phyloP scores from a whole-genome alignment of 2,329 filamentous ascomycete species.

The Cercospora zeae-maydis region DNA sequence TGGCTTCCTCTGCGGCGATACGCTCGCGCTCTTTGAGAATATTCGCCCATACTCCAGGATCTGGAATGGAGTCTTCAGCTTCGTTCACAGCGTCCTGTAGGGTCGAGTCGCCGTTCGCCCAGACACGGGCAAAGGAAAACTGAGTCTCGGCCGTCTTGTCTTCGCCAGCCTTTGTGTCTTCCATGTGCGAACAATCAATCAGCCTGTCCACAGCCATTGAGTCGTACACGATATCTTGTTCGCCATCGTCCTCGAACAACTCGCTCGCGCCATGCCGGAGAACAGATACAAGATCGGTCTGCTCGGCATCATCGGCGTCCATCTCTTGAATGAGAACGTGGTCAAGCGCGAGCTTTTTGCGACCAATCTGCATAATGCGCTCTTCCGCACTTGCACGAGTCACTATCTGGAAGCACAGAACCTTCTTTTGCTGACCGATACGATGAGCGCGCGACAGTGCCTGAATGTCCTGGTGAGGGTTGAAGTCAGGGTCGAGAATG shows the following conservation, averaged over 20 bases:
- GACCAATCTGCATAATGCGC: conserved; percentile 91
- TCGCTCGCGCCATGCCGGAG: conserved; percentile 82
- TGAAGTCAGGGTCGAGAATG: conserved; percentile 95
- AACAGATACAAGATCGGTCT: conserved; percentile 79
- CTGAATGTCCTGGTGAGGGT: conserved; percentile 96
- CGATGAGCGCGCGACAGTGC: conserved; percentile 90
- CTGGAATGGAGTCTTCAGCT: conserved; percentile 53
- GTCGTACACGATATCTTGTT: conserved; percentile 77
- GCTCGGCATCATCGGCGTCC: conserved; percentile 75
- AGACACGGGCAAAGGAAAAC: conserved; percentile 87
- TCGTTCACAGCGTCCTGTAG: conserved; percentile 47
- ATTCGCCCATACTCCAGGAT: conserved; percentile 78
- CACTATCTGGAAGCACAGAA: conserved; percentile 91
- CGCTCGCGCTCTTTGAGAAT: conserved; percentile 81
- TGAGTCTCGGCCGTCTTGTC: conserved; percentile 69
- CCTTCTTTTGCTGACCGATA: conserved; percentile 93
- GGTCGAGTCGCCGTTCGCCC: conserved; percentile 76
- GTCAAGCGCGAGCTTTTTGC: conserved; percentile 93
- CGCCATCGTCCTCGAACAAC: conserved; percentile 73
- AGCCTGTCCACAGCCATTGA: conserved; percentile 78
- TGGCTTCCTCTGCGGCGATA: conserved; percentile 69
- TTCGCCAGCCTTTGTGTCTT: conserved; percentile 63
- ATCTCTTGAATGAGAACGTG: conserved; percentile 92
- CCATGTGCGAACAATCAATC: conserved; percentile 78
- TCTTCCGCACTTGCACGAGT: conserved; percentile 87